A percentile compares a stretch with the other conserved stretches of the same genome.
Conservation (phyloP, 192 early-diverging fungal genomes). For the Coemansia aciculifera region DNA sequence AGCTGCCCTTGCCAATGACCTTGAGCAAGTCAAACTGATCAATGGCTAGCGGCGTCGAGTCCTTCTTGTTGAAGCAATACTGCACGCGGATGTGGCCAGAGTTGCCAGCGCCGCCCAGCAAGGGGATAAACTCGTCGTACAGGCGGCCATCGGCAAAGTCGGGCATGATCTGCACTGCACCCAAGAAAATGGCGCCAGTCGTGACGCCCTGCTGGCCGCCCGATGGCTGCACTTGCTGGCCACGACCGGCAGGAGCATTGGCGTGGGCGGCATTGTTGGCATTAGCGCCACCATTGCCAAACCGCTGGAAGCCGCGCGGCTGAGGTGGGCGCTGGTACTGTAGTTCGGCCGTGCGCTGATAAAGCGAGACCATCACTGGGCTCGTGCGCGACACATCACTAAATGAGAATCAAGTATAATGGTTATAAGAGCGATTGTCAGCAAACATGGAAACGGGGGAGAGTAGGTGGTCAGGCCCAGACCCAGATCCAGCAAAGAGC, state of each 20-base stretch:
- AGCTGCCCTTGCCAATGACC: conserved; percentile 95
- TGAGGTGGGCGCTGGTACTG: conserved; percentile 50
- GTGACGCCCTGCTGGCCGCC: conserved; percentile 40
- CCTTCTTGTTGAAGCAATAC: conserved; percentile 69
- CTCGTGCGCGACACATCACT: conserved; percentile 55
- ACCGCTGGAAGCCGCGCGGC: conserved; percentile 53
- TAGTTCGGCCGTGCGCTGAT: conserved; percentile 57
- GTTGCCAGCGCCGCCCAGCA: conserved; percentile 59
- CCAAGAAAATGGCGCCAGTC: conserved; percentile 54
- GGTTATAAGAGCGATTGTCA: neutral
- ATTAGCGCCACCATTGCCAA: conserved; percentile 32
- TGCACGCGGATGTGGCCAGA: conserved; percentile 73
- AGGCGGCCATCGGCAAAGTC: conserved; percentile 59
- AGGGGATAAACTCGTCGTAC: conserved; percentile 65
- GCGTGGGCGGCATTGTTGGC: conserved; percentile 9
- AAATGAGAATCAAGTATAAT: neutral
- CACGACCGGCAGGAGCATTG: conserved; percentile 22
- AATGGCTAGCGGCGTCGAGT: conserved; percentile 72
- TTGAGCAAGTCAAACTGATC: conserved; percentile 94
- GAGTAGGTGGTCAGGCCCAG: neutral
- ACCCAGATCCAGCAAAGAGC: neutral
- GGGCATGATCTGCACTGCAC: conserved; percentile 53
- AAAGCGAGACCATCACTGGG: conserved; percentile 56
- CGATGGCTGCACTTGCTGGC: conserved; percentile 32
- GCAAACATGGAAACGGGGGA: conserved; percentile 7